Evolutionary conservation across 2,329 filamentous ascomycete species (phyloP).

Genomic region (Pseudogymnoascus sp.): DNA sequence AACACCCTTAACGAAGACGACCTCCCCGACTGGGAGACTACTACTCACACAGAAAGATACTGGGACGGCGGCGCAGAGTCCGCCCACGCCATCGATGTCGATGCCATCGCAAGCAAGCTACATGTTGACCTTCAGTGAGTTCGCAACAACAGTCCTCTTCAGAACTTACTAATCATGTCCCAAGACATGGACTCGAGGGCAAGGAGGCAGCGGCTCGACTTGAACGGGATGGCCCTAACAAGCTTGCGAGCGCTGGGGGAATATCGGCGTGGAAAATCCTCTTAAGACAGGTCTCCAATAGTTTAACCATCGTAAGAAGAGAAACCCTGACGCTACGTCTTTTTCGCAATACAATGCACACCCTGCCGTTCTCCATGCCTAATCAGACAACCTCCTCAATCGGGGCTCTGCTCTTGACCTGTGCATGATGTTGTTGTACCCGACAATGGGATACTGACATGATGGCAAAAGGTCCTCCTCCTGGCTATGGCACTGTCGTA

Average conservation of each 20-base stretch:
- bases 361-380: background rate
- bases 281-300: constrained; percentile 70
- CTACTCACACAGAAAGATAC: background rate
- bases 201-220: constrained; percentile 60
- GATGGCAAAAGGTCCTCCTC: constrained; percentile 53
- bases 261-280: constrained; percentile 69
- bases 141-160: background rate
- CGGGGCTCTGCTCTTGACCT: background rate
- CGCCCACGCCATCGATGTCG: constrained; percentile 26
- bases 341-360: constrained; percentile 9
- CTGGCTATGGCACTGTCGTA: constrained; percentile 67
- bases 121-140: constrained; percentile 18
- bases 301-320: constrained; percentile 55
- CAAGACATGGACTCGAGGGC: constrained; percentile 53
- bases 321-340: background rate
- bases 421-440: background rate
- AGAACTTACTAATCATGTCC: constrained; percentile 30
- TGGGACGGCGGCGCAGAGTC: constrained; percentile 25
- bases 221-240: constrained; percentile 60
- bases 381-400: background rate
- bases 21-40: background rate
- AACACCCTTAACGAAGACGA: background rate
- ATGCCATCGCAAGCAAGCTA: constrained; percentile 19
- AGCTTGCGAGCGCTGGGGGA: constrained; percentile 63
- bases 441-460: constrained; percentile 3